Percentiles rank a stretch among this genome's conserved stretches.
Evolutionary conservation across 2,329 filamentous ascomycete species (phyloP).

Genomic region (Mollisia scopiformis): DNA sequence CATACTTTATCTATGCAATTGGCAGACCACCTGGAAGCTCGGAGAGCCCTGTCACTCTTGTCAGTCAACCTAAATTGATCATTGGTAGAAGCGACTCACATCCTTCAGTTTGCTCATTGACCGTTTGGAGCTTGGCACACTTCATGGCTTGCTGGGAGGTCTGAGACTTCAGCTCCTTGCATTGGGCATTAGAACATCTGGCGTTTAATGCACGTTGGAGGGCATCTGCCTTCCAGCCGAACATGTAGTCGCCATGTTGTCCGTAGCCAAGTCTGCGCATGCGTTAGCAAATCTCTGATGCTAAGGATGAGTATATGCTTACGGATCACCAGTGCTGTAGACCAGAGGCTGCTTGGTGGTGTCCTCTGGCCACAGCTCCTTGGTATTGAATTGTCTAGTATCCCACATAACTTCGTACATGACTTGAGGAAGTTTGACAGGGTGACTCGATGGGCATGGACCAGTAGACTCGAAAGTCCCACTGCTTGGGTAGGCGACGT

Average conservation of each 20-base stretch:
- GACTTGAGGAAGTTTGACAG: constrained; percentile 56
- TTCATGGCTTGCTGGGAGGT: neutral
- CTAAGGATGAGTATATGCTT: constrained; percentile 33
- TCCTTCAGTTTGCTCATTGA: neutral
- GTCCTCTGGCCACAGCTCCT: constrained; percentile 48
- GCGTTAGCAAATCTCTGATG: neutral
- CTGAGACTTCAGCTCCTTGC: neutral
- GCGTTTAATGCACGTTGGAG: constrained; percentile 52
- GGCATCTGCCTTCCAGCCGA: constrained; percentile 54
- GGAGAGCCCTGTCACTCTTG: neutral
- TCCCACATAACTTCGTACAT: constrained; percentile 63
- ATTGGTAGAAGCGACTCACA: neutral
- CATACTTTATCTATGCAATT: neutral
- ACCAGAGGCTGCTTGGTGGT: constrained; percentile 33
- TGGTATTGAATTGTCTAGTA: constrained; percentile 51
- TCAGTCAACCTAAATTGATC: neutral
- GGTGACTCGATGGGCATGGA: constrained; percentile 52
- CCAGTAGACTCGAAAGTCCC: constrained; percentile 46
- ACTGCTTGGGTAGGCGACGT: constrained; percentile 54
- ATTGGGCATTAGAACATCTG: neutral
- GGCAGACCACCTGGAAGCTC: constrained; percentile 3
- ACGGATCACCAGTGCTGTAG: constrained; percentile 24
- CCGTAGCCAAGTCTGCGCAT: constrained; percentile 51
- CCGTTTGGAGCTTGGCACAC: neutral
- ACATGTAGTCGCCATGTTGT: constrained; percentile 61